Conservation (phyloP, 2,329 filamentous ascomycete species). For the Proliferodiscus dingleyae region DNA sequence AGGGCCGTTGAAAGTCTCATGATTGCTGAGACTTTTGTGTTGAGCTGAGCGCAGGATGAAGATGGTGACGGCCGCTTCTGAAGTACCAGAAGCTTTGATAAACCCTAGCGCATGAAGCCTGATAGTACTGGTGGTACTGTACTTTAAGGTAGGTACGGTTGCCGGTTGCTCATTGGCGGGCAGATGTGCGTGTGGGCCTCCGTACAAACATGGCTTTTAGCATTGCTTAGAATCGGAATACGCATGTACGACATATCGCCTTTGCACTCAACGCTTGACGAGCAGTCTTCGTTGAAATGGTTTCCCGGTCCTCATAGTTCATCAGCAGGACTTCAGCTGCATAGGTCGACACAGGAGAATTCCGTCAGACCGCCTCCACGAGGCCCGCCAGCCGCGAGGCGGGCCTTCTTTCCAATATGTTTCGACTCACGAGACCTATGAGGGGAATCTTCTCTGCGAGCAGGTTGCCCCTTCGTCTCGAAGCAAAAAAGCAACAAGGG, state of each 20-base stretch:
- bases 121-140: background rate
- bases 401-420: conserved; percentile 26
- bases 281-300: background rate
- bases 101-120: conserved; percentile 1
- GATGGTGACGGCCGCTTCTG: conserved; percentile 5
- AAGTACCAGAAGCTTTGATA: conserved; percentile 12
- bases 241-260: no score
- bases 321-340: background rate
- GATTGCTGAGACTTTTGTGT: conserved; percentile 16
- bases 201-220: no score
- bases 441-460: conserved; percentile 19
- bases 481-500: conserved; percentile 19
- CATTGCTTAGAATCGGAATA: no score
- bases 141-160: no score
- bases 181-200: background rate
- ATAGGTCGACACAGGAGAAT: background rate
- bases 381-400: conserved; percentile 26
- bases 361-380: conserved; percentile 2
- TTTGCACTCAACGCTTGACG: background rate
- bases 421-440: conserved; percentile 20
- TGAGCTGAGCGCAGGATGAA: conserved; percentile 14
- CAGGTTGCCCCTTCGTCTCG: conserved; percentile 23
- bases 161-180: background rate
- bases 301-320: background rate
- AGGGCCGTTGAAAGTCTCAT: conserved; percentile 40